Conservation (phyloP, 257 asterid genomes). For the Nicotiana knightiana region DNA sequence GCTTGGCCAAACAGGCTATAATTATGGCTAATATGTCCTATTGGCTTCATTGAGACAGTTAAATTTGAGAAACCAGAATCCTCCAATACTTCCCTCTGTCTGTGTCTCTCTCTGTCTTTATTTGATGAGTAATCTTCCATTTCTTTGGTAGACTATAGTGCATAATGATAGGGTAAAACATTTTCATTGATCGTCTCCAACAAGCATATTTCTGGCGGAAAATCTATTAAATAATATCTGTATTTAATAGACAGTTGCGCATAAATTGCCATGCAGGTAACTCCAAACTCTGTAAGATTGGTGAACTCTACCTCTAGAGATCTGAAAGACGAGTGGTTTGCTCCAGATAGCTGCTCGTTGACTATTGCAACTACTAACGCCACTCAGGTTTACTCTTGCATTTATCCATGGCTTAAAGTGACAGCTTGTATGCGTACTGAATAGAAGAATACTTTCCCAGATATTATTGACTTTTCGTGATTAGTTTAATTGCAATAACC, state of each 20-base stretch:
- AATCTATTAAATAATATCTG: background rate
- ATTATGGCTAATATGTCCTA: background rate
- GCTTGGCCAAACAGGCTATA: no score
- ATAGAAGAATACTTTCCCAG: background rate
- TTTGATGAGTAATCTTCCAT: background rate
- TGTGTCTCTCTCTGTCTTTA: no score
- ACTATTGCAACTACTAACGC: constrained; percentile 94
- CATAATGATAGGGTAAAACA: background rate
- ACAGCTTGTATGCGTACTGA: background rate
- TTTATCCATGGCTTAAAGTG: background rate
- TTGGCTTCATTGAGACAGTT: background rate
- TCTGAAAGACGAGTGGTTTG: constrained; percentile 65
- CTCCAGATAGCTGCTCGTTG: constrained; percentile 66
- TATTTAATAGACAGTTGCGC: constrained; percentile 9
- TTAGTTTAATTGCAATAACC: background rate
- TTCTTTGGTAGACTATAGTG: background rate
- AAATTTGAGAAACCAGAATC: background rate
- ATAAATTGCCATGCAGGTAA: constrained; percentile 48
- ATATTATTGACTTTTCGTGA: background rate
- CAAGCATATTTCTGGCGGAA: background rate
- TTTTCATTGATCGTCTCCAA: background rate
- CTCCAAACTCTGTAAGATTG: constrained; percentile 66
- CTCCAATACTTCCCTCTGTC: no score
- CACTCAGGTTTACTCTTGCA: constrained; percentile 55
- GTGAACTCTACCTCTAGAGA: constrained; percentile 73